phyloP scores from a whole-genome alignment of 2,329 filamentous ascomycete species.

The Fusarium domesticum region DNA sequence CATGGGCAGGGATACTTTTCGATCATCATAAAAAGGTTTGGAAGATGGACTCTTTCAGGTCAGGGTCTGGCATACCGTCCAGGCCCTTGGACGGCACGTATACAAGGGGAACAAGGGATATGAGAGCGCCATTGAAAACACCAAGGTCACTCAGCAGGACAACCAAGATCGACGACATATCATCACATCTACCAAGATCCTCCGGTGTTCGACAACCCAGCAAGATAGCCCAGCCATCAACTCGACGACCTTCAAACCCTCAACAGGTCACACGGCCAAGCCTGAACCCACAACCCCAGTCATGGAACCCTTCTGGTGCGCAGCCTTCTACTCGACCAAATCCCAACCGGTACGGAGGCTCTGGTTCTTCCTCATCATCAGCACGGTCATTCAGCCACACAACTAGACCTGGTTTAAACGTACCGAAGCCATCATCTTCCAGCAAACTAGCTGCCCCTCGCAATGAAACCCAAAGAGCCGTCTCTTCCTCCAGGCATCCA shows the following conservation, averaged over 20 bases:
- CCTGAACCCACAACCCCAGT: constrained; percentile 43
- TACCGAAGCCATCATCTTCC: constrained; percentile 46
- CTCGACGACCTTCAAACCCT: constrained; percentile 26
- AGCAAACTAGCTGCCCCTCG: constrained; percentile 35
- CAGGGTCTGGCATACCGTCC: constrained; percentile 40
- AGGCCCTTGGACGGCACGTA: constrained; percentile 39
- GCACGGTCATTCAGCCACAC: constrained; percentile 34
- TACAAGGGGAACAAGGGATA: constrained; percentile 28
- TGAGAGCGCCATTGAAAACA: constrained; percentile 15
- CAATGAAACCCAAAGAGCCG: constrained; percentile 38
- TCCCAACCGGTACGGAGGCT: constrained; percentile 32
- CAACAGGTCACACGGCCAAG: constrained; percentile 20
- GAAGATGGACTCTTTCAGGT: constrained; percentile 44
- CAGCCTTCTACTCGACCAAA: constrained; percentile 33
- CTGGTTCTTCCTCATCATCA: constrained; percentile 35
- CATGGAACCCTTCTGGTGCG: constrained; percentile 39
- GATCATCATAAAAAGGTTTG: constrained; percentile 26
- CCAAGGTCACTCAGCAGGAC: constrained; percentile 25
- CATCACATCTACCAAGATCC: constrained; percentile 17
- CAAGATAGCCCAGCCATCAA: constrained; percentile 23
- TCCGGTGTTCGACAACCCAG: constrained; percentile 17
- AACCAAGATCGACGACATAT: constrained; percentile 20
- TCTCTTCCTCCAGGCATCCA: constrained; percentile 42
- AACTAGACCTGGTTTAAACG: constrained; percentile 39
- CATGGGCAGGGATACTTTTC: constrained; percentile 19